phyloP scores from a whole-genome alignment of 164 flowering plant species.

The Magnolia kwangsiensis region DNA sequence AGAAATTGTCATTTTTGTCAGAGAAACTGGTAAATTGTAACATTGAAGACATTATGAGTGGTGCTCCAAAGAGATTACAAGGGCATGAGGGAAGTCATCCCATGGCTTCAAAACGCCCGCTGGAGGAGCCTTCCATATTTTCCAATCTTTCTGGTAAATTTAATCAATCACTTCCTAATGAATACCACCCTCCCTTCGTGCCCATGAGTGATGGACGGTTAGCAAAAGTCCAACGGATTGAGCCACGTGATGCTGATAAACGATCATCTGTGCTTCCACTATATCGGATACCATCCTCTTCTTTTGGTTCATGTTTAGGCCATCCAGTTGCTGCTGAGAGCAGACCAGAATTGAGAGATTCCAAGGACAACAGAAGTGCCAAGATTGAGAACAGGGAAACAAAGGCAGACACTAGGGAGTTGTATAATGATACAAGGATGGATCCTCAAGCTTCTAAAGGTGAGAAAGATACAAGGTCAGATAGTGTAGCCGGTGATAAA shows the following conservation, averaged over 20 bases:
- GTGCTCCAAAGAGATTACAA: conserved; percentile 53
- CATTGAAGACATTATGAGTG: conserved; percentile 41
- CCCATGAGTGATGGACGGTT: conserved; percentile 48
- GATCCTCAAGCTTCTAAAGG: conserved; percentile 41
- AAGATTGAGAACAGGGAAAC: conserved; percentile 47
- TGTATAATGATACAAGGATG: conserved; percentile 35
- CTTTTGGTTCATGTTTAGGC: conserved; percentile 38
- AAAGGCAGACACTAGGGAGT: conserved; percentile 48
- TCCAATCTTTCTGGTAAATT: conserved; percentile 29
- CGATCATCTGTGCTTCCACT: conserved; percentile 49
- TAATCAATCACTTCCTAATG: conserved; percentile 27
- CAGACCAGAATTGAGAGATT: conserved; percentile 56
- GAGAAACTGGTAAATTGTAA: not conserved
- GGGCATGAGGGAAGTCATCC: conserved; percentile 50
- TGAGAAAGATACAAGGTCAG: conserved; percentile 52
- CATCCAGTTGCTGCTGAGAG: conserved; percentile 38
- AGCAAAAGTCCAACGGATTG: conserved; percentile 55
- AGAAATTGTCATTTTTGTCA: not conserved
- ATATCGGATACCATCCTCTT: conserved; percentile 40
- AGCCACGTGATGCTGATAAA: conserved; percentile 59
- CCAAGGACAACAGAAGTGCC: conserved; percentile 52
- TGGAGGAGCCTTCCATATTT: conserved; percentile 37
- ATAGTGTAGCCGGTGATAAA: conserved; percentile 49
- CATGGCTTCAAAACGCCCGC: conserved; percentile 36
- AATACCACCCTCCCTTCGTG: conserved; percentile 41